Evolutionary conservation across 352 stramenopile species (phyloP), one percentile per base, ranked within the genome.

Genomic region (Globisporangium recalcitrans): DNA sequence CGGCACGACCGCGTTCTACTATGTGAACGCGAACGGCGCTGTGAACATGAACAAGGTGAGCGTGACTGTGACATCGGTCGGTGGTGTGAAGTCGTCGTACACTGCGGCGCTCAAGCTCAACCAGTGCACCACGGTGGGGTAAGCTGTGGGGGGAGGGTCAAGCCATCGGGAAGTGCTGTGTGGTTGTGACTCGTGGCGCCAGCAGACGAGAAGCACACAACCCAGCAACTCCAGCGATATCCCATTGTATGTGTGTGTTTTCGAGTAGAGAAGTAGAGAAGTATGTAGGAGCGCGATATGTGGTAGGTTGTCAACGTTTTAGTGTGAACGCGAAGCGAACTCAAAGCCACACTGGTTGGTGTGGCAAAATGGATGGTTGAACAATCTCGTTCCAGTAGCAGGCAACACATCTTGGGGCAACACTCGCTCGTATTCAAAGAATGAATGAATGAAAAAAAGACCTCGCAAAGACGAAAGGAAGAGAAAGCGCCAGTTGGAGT

Each of bases 1-100:
- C 29, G 59, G 59, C 36, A 64, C 59, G 21, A 64, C 59, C 3
- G 59, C 59, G 48, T 64, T 64, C 59, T 64, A 64, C 38, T 64
- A 46, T 19, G 59, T 52, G 16, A 64, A 58, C 27, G 42, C 51
- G 16, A 59, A 52, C 38, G 38, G 49, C 22, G 42, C 19, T 1
- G 32, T 62, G 19, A 22, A 54, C 21, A 4, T 67, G 16, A 57
- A 40, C 52, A 62, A 62, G 21, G 42, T 67, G n/a, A 21, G 14
- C 0, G 54, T 67, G 26, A 60, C 49, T 0, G 59, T 65, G 48
- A 60, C 49, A 0, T 65, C 59, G 13, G 1, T 65, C n/a, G 27
- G 49, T 11, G 59, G 59, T 6, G 10, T 19, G 2, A 64, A 65
- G 51, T 13, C 38, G 6, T 22, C 59, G 49, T 65, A 65, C 38